Evolutionary conservation across 2,329 filamentous ascomycete genomes (phyloP).

Genomic region (Colletotrichum sp.): DNA sequence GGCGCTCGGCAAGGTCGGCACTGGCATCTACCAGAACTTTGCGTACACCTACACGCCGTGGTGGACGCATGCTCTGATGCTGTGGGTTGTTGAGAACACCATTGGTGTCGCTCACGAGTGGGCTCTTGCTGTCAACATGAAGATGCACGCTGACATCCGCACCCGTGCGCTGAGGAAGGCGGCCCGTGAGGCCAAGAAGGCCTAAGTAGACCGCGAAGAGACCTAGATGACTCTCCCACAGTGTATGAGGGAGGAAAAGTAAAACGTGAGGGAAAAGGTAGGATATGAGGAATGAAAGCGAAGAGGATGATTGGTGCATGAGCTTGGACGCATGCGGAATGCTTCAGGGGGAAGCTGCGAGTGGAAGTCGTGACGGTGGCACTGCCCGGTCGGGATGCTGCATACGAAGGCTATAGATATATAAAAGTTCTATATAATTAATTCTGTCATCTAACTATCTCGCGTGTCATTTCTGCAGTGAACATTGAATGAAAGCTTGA

Average conservation of each 20-base stretch:
- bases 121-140: slow-evolving; percentile 56
- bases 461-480: neutral
- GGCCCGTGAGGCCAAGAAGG: slow-evolving; percentile 80
- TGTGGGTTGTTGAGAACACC: slow-evolving; percentile 76
- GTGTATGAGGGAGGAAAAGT: neutral
- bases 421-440: neutral
- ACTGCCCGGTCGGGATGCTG: fast-evolving
- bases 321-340: neutral
- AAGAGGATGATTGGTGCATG: neutral
- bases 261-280: fast-evolving
- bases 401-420: neutral
- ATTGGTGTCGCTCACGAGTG: slow-evolving; percentile 54
- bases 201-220: neutral
- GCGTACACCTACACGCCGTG: slow-evolving; percentile 89
- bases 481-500: neutral
- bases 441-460: neutral
- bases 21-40: slow-evolving; percentile 78
- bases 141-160: slow-evolving; percentile 85
- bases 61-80: slow-evolving; percentile 90
- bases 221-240: neutral
- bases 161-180: slow-evolving; percentile 83
- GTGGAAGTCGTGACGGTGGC: neutral
- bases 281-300: neutral
- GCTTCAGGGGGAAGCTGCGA: neutral
- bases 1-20: slow-evolving; percentile 81